These are phyloP conservation scores for Musa itinerans DNA, from an alignment of 176 grass and related monocot genomes.

Conservation along the genomic window DNA sequence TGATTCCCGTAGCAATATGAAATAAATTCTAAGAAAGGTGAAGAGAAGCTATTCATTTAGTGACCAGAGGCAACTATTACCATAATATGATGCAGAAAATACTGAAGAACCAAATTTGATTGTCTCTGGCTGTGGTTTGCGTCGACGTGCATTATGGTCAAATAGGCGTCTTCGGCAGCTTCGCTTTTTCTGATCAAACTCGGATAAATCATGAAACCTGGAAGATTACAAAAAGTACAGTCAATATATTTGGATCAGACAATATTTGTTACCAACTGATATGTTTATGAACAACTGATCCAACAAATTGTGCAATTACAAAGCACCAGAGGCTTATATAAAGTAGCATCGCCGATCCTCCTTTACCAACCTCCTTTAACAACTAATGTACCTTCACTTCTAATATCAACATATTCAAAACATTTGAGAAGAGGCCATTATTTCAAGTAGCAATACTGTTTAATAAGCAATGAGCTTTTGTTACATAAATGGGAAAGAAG, in stretches of 20 bases:
- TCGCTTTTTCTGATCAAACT: conserved; percentile 19
- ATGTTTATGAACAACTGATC: too few relatives aligned
- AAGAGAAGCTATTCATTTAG: background rate
- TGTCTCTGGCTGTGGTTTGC: background rate
- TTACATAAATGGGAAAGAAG: too few relatives aligned
- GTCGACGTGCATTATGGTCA: conserved; percentile 15
- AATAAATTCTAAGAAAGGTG: background rate
- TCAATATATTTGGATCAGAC: too few relatives aligned
- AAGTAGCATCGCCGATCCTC: too few relatives aligned
- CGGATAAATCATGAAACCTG: conserved; percentile 9
- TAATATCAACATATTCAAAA: too few relatives aligned
- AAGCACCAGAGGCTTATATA: too few relatives aligned
- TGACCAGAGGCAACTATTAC: background rate
- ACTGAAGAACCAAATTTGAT: background rate
- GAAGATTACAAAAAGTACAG: background rate
- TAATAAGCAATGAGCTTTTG: too few relatives aligned
- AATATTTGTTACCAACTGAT: too few relatives aligned
- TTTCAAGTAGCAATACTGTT: background rate
- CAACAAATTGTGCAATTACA: too few relatives aligned
- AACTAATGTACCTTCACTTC: too few relatives aligned
- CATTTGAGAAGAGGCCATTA: background rate
- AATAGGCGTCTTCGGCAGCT: conserved; percentile 11
- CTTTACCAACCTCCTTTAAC: too few relatives aligned
- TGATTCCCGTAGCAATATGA: too few relatives aligned
- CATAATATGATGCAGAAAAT: background rate